Percentiles rank a stretch among this genome's conserved stretches.
phyloP scores from a whole-genome alignment of 2,329 filamentous ascomycete species.

The Fusarium equiseti region DNA sequence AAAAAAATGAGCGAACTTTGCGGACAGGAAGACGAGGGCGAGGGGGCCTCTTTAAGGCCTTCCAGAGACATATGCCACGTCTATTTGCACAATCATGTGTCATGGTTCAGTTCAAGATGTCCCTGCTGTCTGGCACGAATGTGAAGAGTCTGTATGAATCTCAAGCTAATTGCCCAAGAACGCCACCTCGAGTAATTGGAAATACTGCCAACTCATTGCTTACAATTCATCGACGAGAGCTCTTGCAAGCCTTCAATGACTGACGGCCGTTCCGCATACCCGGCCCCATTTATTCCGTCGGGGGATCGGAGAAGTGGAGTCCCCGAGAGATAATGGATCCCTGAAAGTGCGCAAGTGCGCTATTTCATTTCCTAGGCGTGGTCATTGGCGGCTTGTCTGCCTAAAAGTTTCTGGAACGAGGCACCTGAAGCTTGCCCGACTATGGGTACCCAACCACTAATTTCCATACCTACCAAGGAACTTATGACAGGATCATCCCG shows the following conservation, averaged over 20 bases:
- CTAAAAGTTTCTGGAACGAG: not conserved
- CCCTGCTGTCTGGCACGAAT: not conserved
- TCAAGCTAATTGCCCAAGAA: not conserved
- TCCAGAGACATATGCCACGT: not conserved
- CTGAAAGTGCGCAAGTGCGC: no score
- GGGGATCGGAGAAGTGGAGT: not conserved
- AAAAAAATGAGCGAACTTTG: not conserved
- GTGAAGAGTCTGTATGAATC: not conserved
- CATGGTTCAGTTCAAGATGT: not conserved
- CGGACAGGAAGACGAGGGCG: not conserved
- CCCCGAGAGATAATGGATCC: no score
- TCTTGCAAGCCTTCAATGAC: not conserved
- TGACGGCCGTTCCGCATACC: not conserved
- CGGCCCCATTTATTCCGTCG: not conserved
- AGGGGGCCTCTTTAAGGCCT: not conserved
- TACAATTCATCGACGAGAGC: not conserved
- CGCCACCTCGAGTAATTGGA: not conserved
- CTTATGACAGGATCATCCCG: not conserved
- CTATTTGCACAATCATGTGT: not conserved
- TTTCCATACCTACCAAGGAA: not conserved
- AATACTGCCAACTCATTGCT: not conserved
- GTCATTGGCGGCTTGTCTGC: not conserved
- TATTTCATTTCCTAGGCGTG: not conserved
- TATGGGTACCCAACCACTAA: no score
- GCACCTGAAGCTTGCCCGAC: not conserved